These are phyloP conservation scores for Paecilomyces variotii DNA, from an alignment of 2,329 filamentous ascomycete species.

Conservation along the genomic window DNA sequence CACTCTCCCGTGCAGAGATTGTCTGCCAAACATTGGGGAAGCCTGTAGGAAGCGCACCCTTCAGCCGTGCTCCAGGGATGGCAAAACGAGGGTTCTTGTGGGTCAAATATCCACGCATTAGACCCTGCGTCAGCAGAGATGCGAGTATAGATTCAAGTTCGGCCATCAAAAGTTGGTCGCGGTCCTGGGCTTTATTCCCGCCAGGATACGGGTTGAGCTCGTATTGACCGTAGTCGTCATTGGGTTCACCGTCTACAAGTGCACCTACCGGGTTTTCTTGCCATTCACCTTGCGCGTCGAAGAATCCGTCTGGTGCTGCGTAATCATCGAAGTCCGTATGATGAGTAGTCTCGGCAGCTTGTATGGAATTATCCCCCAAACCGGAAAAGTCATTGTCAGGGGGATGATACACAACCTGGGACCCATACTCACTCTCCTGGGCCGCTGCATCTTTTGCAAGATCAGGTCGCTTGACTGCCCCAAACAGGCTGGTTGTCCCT, in stretches of 20 bases:
- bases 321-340: conserved; percentile 27
- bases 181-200: conserved; percentile 8
- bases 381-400: conserved; percentile 26
- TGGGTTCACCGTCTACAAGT: conserved; percentile 20
- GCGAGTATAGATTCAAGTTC: conserved; percentile 73
- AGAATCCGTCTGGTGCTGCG: conserved; percentile 25
- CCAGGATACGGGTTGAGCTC: conserved; percentile 49
- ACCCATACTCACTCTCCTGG: conserved; percentile 12
- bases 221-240: conserved; percentile 31
- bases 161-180: conserved; percentile 38
- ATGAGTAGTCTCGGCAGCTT: conserved; percentile 3
- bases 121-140: conserved; percentile 68
- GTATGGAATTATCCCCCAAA: conserved; percentile 8
- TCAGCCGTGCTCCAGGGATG: conserved; percentile 58
- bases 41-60: conserved; percentile 34
- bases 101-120: conserved; percentile 77
- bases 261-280: conserved; percentile 15
- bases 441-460: conserved; percentile 5
- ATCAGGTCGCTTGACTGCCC: neutral
- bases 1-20: conserved; percentile 52
- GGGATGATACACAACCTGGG: conserved; percentile 22
- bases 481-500: neutral
- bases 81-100: conserved; percentile 71
- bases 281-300: conserved; percentile 22
- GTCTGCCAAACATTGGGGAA: conserved; percentile 70